Evolutionary conservation across 108 stramenopile genomes (phyloP), one percentile per base, ranked within the genome.

Genomic region (Nannochloropsis gaditana): DNA sequence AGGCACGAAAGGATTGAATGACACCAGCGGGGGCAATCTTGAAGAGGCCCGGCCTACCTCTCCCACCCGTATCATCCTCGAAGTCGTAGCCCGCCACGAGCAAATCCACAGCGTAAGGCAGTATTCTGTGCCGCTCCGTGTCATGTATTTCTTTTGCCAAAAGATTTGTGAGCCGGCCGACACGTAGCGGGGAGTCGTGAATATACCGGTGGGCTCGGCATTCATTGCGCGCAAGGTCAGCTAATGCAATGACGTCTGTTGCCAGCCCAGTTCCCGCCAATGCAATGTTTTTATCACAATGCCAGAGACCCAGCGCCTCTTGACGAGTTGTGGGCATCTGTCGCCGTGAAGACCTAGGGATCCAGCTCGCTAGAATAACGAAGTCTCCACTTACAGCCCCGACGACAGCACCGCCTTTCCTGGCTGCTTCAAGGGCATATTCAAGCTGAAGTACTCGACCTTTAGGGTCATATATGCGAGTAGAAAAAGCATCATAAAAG

Each of bases 401-500:
- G 59, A 73, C 59, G 4, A n/a, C 59, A 15, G 59, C 59, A 73
- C 59, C 59, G 1, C 59, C 59, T 73, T 73, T 73, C 59, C n/a
- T 73, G 19, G 59, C 4, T n/a, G 59, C 59, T n/a, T 73, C 59
- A n/a, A 73, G 59, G 59, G 59, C 59, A n/a, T 73, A 73, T n/a
- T 73, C 59, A 15, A 73, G 59, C 59, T 73, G 59, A n/a, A 73
- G 59, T 15, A 73, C 59, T 73, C 59, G 59, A 73, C 59, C 59
- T 73, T 73, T 73, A n/a, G 59, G 59, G 59, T 73, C 59, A n/a
- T 73, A 73, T n/a, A 73, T 73, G 59, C 59, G 59, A 15, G 59
- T 73, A 3, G 59, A 73, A 73, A 73, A 73, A n/a, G 59, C 59
- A 2, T 73, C 59, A 73, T 73, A 73, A 73, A 73, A 73, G 59